These are phyloP conservation scores for Xerocomus spinulosus DNA, from an alignment of 768 basidiomycete species.

Conservation along the genomic window DNA sequence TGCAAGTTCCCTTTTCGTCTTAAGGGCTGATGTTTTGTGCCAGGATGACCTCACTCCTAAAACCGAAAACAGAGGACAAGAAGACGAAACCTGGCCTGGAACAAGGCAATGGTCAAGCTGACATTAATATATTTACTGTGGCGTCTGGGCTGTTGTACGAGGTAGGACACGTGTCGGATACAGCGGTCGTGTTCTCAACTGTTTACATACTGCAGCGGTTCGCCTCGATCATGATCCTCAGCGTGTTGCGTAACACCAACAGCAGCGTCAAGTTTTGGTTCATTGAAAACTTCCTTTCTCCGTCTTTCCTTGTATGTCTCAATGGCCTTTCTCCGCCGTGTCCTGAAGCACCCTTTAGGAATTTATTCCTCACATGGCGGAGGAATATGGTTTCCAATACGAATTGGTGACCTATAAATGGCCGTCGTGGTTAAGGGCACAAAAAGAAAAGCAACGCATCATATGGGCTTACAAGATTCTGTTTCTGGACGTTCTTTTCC, in stretches of 20 bases:
- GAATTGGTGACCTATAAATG: constrained; percentile 99
- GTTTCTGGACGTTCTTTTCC: constrained; percentile 98
- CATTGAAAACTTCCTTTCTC: constrained; percentile 98
- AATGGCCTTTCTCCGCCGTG: background rate
- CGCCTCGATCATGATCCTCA: constrained; percentile 96
- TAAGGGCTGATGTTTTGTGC: background rate
- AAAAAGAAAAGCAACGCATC: constrained; percentile 95
- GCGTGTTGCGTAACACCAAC: constrained; percentile 90
- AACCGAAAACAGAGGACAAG: constrained; percentile 21
- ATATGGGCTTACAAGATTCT: constrained; percentile 99
- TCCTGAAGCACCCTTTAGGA: constrained; percentile 45
- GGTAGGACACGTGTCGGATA: constrained; percentile 40
- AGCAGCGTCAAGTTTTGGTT: constrained; percentile 99
- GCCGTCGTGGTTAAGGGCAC: constrained; percentile 96
- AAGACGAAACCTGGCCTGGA: constrained; percentile 21
- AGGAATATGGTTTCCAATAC: constrained; percentile 91
- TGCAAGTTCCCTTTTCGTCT: background rate
- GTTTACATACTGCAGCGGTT: constrained; percentile 67
- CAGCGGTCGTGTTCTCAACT: background rate
- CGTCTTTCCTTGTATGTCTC: constrained; percentile 76
- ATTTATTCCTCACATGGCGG: constrained; percentile 90
- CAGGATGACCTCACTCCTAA: constrained; percentile 47
- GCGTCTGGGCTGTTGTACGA: constrained; percentile 96
- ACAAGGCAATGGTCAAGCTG: constrained; percentile 53
- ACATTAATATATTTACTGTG: constrained; percentile 99